Base-by-base conservation (phyloP, 2,329 filamentous ascomycete genomes). In the Colletotrichum orbiculare region DNA sequence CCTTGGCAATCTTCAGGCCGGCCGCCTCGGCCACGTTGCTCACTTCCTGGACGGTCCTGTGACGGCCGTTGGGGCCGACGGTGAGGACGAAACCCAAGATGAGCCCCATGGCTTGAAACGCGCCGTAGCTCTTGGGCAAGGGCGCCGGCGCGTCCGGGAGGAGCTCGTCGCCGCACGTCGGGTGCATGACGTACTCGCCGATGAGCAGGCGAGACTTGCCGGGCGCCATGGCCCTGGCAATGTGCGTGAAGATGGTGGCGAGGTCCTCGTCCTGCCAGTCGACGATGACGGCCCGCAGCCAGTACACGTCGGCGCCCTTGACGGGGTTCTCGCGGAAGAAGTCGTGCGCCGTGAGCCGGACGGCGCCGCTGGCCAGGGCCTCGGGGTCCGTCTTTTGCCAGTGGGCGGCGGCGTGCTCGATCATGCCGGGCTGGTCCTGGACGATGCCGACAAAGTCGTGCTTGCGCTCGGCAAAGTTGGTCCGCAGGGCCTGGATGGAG, bases 261-360 rank as follows among this genome's bases (percentile, higher is more conserved):
- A 65, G 10, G 45, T 65, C 57, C 12, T 55, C 57, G 10, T 65
- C 39, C 25, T 65, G 50, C 57, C 62, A 65, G 46, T 65, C 62
- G 6, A 61, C 62, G n/a, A 65, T 56, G 57, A 65, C 57, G 0
- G 62, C 41, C 35, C 62, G 62, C 12, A 65, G 42, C 62, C 62
- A 63, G 54, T 69, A 69, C 10, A 67, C 81, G 69, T 88, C 86
- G 1, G 85, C 87, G 4, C 72, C 80, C 52, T 81, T 76, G 12
- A 85, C 77, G 0, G 82, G 79, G 72, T 90, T 87, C 54, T 83
- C 80, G 6, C 78, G 78, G 72, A 89, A 87, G 71, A 90, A 87
- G 69, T 88, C 83, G 71, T 90, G 86, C 3, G 76, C 76, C 66
- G 79, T 76, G 64, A 85, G 75, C 15, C 71, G 71, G 45, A 86